Evolutionary conservation across 2,329 filamentous ascomycete species (phyloP).

Genomic region (Aspergillus neotritici): DNA sequence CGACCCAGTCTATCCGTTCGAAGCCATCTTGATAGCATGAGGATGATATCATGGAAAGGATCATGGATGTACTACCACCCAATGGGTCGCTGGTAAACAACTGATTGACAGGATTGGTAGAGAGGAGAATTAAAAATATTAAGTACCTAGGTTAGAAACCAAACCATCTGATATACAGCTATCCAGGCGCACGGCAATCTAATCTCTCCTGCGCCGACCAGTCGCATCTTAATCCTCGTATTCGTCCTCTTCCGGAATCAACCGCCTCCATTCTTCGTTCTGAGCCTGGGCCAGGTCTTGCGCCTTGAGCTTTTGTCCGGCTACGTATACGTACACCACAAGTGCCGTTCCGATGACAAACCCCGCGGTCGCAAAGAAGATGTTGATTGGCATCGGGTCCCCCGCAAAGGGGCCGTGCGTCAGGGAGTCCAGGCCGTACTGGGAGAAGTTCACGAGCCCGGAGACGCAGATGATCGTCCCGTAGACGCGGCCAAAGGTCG

Average conservation of each 20-base stretch:
- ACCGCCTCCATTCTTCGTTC: slow-evolving; percentile 22
- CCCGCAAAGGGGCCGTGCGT: slow-evolving; percentile 66
- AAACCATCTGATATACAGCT: too few relatives aligned
- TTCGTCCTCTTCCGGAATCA: slow-evolving; percentile 23
- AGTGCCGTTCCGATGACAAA: slow-evolving; percentile 60
- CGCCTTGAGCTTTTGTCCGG: slow-evolving; percentile 13
- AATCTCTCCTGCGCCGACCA: too few relatives aligned
- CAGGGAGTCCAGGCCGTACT: slow-evolving; percentile 71
- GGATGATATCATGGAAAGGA: too few relatives aligned
- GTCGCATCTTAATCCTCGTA: slow-evolving; percentile 1
- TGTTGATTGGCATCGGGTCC: slow-evolving; percentile 72
- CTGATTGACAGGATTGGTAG: too few relatives aligned
- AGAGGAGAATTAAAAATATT: too few relatives aligned
- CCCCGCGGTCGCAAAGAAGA: slow-evolving; percentile 59
- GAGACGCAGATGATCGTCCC: slow-evolving; percentile 82
- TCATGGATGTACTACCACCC: too few relatives aligned
- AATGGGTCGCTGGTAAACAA: too few relatives aligned
- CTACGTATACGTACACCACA: slow-evolving; percentile 56
- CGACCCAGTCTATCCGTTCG: too few relatives aligned
- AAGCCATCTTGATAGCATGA: too few relatives aligned
- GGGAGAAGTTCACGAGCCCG: slow-evolving; percentile 75
- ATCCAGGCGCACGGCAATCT: too few relatives aligned
- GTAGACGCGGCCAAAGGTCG: slow-evolving; percentile 87
- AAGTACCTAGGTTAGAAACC: too few relatives aligned
- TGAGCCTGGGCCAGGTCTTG: slow-evolving; percentile 8